phyloP scores from a whole-genome alignment of 1,284 basidiomycete species.

The Ganoderma boninense region DNA sequence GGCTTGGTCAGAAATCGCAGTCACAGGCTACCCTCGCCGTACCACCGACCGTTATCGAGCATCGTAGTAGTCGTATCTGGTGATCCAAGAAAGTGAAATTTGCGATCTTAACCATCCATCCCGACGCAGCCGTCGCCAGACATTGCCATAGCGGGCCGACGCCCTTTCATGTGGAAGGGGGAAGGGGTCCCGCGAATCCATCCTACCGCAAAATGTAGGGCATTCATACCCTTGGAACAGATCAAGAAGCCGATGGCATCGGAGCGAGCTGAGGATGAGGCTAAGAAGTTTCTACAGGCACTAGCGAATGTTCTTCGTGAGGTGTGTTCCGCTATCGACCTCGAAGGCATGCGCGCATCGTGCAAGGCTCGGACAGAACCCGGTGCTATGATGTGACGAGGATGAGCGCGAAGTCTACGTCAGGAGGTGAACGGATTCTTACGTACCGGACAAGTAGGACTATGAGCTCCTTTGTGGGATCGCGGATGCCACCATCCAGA shows the following conservation, averaged over 20 bases:
- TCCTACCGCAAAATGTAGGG: background rate
- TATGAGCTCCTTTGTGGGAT: background rate
- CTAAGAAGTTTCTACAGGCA: background rate
- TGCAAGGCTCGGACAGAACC: background rate
- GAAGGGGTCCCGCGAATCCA: background rate
- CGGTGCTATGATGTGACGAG: background rate
- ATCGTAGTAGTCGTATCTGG: background rate
- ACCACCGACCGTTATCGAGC: background rate
- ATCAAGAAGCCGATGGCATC: conserved; percentile 8
- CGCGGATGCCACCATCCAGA: background rate
- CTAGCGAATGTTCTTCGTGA: background rate
- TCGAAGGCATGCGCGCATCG: background rate
- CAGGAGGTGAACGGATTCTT: background rate
- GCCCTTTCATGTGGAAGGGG: background rate
- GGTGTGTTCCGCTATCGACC: background rate
- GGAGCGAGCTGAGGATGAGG: conserved; percentile 2
- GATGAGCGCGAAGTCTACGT: conserved; percentile 1
- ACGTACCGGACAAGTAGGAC: background rate
- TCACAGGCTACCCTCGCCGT: background rate
- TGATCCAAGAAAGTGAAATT: background rate
- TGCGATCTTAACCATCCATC: background rate
- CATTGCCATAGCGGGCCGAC: background rate
- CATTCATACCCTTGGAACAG: background rate
- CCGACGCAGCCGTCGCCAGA: background rate
- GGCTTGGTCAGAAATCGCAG: background rate